Evolutionary conservation across 2,329 filamentous ascomycete genomes (phyloP).

Genomic region (Pseudogymnoascus sp.): DNA sequence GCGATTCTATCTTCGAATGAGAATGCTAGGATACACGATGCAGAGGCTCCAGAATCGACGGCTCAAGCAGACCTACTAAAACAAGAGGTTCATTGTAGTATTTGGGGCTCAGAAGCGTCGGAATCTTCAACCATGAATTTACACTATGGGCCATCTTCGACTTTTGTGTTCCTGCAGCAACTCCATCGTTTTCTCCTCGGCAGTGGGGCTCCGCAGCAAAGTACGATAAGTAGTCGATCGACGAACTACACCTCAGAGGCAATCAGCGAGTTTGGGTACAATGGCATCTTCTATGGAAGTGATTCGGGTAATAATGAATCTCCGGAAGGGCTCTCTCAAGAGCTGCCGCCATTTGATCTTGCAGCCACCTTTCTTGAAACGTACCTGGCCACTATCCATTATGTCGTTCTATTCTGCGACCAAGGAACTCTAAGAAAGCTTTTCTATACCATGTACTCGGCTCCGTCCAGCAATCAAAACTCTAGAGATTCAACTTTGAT

Average conservation of each 20-base stretch:
- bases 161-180: constrained; percentile 11
- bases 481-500: constrained; percentile 6
- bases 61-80: constrained; percentile 1
- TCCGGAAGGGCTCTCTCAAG: neutral
- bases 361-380: constrained; percentile 7
- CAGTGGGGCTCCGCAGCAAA: neutral
- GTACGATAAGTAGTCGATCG: neutral
- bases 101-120: constrained; percentile 6
- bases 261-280: constrained; percentile 10
- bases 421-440: neutral
- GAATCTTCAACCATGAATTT: constrained; percentile 9
- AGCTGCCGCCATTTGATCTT: constrained; percentile 3
- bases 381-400: constrained; percentile 2
- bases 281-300: constrained; percentile 10
- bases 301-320: neutral
- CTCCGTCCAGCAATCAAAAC: neutral
- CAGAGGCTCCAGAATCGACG: neutral
- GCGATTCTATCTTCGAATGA: neutral
- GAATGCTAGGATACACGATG: neutral
- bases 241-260: constrained; percentile 9
- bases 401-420: neutral
- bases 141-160: constrained; percentile 10
- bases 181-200: constrained; percentile 10
- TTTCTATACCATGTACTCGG: constrained; percentile 3
- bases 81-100: constrained; percentile 9